These are phyloP conservation scores for Xylaria longipes DNA, from an alignment of 495 filamentous ascomycete species.

Conservation along the genomic window DNA sequence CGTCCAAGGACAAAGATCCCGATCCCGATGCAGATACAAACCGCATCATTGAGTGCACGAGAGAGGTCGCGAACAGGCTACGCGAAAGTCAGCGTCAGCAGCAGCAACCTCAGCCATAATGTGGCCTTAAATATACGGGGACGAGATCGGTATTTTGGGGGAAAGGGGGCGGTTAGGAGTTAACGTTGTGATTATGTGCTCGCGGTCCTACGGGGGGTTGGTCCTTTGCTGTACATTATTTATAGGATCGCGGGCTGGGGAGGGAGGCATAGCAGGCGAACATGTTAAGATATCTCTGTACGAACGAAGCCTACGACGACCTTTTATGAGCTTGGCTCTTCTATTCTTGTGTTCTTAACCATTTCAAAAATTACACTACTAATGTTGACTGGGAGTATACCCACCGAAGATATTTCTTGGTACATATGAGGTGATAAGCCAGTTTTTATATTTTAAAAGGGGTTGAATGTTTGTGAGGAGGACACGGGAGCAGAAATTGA, in stretches of 20 bases:
- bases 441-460: background rate
- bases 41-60: conserved; percentile 18
- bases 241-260: background rate
- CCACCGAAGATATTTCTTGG: background rate
- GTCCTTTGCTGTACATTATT: conserved; percentile 12
- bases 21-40: conserved; percentile 27
- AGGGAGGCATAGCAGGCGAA: conserved; percentile 1
- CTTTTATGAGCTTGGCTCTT: conserved; percentile 2
- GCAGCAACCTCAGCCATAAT: conserved; percentile 3
- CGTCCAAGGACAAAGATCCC: conserved; percentile 14
- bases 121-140: background rate
- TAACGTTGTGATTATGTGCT: conserved; percentile 7
- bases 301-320: conserved; percentile 16
- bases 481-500: background rate
- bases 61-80: conserved; percentile 24
- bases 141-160: background rate
- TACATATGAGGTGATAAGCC: background rate
- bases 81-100: conserved; percentile 9
- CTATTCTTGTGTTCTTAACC: conserved; percentile 15
- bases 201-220: background rate
- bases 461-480: background rate
- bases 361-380: background rate
- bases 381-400: background rate
- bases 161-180: background rate
- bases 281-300: conserved; percentile 8